Evolutionary conservation across 2,329 filamentous ascomycete genomes (phyloP), one percentile per base, ranked within the genome.

Genomic region (Colletotrichum limetticola): DNA sequence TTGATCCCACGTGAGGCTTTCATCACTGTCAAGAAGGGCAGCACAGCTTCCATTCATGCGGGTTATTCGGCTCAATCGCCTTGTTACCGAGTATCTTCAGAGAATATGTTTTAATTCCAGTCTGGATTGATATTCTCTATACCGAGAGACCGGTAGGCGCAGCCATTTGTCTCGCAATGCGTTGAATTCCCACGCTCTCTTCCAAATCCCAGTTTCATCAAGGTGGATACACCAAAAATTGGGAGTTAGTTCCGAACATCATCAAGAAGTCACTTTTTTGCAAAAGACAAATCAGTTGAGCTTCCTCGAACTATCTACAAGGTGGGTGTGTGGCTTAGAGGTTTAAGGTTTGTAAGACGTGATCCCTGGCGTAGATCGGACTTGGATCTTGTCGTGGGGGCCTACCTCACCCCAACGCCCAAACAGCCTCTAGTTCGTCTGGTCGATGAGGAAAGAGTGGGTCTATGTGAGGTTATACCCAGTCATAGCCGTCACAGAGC

Each of bases 361-460:
- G 55, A 61, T 70, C 60, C 66, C 42, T 65, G 70, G 42, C 66
- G 60, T n/a, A 30, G 46, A 70, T 70, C 70, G 49, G 26, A 57
- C 60, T 52, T 12, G 19, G 19, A 22, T 49, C 42, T 7, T 4
- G 16, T 35, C 19, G 28, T 61, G 55, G 46, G 66, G 52, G 35
- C 19, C 60, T 46, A 57, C 37, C 37, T 19, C 37, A 42, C 14
- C 37, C 30, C 3, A 32, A 1, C 8, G 30, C 30, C 66, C 32
- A 52, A 30, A 37, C 35, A 46, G 22, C 14, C 37, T 35, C 49
- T 19, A 26, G 70, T 72, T 72, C 70, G 42, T 72, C 70, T 26
- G 26, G 4, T 26, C 26, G 26, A 26, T 26, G n/a, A 26, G 26
- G 26, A 26, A 26, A 26, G 26, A 5, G 26, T 32, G 30, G 30